Conservation (phyloP, 164 flowering plant genomes). For the Paratinospora sagittata region DNA sequence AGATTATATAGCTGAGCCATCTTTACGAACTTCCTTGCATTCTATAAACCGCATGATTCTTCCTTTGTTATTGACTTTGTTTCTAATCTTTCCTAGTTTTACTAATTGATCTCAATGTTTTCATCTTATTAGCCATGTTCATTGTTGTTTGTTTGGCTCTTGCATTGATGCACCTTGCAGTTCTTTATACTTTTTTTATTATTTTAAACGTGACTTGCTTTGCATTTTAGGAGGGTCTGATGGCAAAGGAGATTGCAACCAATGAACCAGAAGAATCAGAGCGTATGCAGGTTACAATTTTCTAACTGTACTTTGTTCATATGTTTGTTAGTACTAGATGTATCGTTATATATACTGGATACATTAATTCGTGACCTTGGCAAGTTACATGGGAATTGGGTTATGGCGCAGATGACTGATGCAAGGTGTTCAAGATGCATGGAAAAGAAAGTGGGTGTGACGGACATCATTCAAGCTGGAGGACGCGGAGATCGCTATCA, state of each 20-base stretch:
- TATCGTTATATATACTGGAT: not conserved
- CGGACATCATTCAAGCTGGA: conserved; percentile 76
- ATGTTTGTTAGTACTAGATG: not conserved
- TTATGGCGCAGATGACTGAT: conserved; percentile 81
- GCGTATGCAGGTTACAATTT: conserved; percentile 63
- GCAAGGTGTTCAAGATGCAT: conserved; percentile 80
- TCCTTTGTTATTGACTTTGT: not conserved
- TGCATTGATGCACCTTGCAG: no score
- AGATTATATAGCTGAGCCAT: no score
- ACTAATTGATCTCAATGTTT: not conserved
- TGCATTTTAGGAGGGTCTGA: conserved; percentile 68
- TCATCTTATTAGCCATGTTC: not conserved
- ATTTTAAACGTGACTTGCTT: not conserved
- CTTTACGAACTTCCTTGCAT: not conserved
- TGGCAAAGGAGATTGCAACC: conserved; percentile 61
- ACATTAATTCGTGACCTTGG: not conserved
- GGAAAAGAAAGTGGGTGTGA: conserved; percentile 70
- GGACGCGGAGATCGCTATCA: conserved; percentile 80
- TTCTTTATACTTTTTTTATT: no score
- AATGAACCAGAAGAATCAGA: conserved; percentile 75
- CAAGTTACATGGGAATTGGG: conserved; percentile 13
- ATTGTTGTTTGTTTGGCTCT: no score
- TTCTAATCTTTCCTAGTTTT: not conserved
- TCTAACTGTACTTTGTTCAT: not conserved
- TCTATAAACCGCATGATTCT: not conserved